These are phyloP conservation scores for Lentinula raphanica DNA, from an alignment of 768 basidiomycete species.

Conservation along the genomic window DNA sequence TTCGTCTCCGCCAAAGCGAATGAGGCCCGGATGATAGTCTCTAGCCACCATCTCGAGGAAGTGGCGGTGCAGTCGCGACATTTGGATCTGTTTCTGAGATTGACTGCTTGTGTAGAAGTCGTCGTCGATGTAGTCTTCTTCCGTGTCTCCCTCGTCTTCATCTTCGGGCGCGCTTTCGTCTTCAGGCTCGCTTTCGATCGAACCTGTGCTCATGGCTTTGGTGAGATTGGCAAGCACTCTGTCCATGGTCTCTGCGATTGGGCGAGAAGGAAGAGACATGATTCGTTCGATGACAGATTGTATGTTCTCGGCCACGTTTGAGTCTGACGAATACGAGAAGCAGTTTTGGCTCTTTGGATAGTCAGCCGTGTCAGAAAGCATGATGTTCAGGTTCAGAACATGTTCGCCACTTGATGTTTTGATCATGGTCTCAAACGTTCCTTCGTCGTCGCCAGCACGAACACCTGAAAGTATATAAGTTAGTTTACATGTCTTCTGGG, in stretches of 20 bases:
- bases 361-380: slow-evolving; percentile 59
- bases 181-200: slow-evolving; percentile 14
- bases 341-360: slow-evolving; percentile 58
- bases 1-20: slow-evolving; percentile 44
- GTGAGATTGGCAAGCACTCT: slow-evolving; percentile 34
- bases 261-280: slow-evolving; percentile 31
- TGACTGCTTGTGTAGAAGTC: slow-evolving; percentile 38
- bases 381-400: slow-evolving; percentile 34
- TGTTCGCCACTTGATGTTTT: slow-evolving; percentile 27
- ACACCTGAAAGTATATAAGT: slow-evolving; percentile 32
- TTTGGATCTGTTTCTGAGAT: slow-evolving; percentile 47
- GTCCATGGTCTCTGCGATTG: slow-evolving; percentile 41
- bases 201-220: slow-evolving; percentile 13
- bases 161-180: too few species aligned
- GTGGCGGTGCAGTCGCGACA: slow-evolving; percentile 52
- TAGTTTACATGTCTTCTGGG: background rate
- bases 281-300: slow-evolving; percentile 40
- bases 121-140: slow-evolving; percentile 3
- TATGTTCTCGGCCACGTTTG: slow-evolving; percentile 34
- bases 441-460: slow-evolving; percentile 58
- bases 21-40: slow-evolving; percentile 56
- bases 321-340: slow-evolving; percentile 50
- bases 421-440: slow-evolving; percentile 50
- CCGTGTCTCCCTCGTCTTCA: slow-evolving; percentile 4
- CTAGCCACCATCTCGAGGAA: slow-evolving; percentile 55